A percentile compares a stretch with the other conserved stretches of the same genome.
Evolutionary conservation across 75 land plant species (phyloP).

Genomic region (Selaginella moellendorffii): DNA sequence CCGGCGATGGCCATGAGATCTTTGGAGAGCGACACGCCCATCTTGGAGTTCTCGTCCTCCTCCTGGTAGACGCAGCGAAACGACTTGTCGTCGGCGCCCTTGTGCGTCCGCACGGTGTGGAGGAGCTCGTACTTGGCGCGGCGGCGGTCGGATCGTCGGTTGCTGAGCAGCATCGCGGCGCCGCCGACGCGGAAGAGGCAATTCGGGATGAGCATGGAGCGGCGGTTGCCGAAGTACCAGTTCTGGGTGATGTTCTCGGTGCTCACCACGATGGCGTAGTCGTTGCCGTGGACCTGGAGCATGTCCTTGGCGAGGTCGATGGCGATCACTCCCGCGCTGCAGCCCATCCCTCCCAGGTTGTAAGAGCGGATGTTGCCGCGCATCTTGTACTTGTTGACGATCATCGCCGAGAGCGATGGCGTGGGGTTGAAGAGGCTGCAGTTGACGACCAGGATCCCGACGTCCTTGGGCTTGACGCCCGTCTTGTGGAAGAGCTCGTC

Average conservation of each 20-base stretch:
- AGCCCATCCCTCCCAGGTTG: slow-evolving; percentile 89
- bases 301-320: slow-evolving; percentile 64
- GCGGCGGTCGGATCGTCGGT: slow-evolving; percentile 23
- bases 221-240: slow-evolving; percentile 10
- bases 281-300: slow-evolving; percentile 31
- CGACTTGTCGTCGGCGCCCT: slow-evolving; percentile 48
- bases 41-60: slow-evolving; percentile 35
- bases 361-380: slow-evolving; percentile 62
- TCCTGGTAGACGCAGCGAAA: slow-evolving; percentile 55
- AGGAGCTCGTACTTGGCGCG: slow-evolving; percentile 39
- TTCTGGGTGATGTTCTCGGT: slow-evolving; percentile 10
- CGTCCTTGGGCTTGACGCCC: slow-evolving; percentile 56
- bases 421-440: slow-evolving; percentile 88
- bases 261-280: slow-evolving; percentile 5
- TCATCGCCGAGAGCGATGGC: slow-evolving; percentile 84
- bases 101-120: slow-evolving; percentile 48
- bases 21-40: slow-evolving; percentile 47
- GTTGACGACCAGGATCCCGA: slow-evolving; percentile 82
- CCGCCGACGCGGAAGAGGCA: slow-evolving; percentile 4
- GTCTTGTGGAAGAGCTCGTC: slow-evolving; percentile 83
- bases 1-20: slow-evolving; percentile 68
- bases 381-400: slow-evolving; percentile 86
- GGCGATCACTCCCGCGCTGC: slow-evolving; percentile 73
- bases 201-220: slow-evolving; percentile 5
- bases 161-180: slow-evolving; percentile 11